phyloP scores from a whole-genome alignment of 306 rosid species.

The Oxytropis ochrocephala region DNA sequence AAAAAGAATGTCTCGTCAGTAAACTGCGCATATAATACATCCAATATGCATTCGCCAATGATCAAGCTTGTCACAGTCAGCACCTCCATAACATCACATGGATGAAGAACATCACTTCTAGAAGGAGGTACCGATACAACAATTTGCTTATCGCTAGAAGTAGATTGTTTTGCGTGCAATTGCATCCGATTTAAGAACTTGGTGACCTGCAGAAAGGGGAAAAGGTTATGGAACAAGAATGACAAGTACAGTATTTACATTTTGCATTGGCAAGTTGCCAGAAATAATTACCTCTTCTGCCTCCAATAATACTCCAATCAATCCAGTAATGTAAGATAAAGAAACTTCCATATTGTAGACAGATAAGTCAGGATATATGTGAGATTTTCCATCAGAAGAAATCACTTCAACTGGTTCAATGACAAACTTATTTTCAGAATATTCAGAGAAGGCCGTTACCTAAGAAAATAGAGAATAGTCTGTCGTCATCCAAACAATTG shows the following conservation, averaged over 20 bases:
- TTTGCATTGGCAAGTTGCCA: background rate
- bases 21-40: background rate
- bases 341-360: slow-evolving; percentile 83
- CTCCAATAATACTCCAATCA: slow-evolving; percentile 71
- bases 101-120: slow-evolving; percentile 93
- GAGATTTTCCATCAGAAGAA: slow-evolving; percentile 64
- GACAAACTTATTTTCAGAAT: slow-evolving; percentile 65
- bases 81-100: slow-evolving; percentile 98
- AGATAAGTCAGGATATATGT: slow-evolving; percentile 75
- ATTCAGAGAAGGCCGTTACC: slow-evolving; percentile 75
- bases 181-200: slow-evolving; percentile 81
- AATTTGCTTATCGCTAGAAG: slow-evolving; percentile 30
- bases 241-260: background rate
- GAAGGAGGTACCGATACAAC: slow-evolving; percentile 75
- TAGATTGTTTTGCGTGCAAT: slow-evolving; percentile 52
- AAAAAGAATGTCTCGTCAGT: slow-evolving; percentile 10
- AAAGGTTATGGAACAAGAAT: background rate
- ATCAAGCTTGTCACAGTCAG: background rate
- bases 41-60: background rate
- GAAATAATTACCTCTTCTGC: slow-evolving; percentile 60
- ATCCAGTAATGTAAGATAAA: slow-evolving; percentile 55
- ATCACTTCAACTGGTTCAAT: slow-evolving; percentile 90
- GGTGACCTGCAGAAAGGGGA: slow-evolving; percentile 49
- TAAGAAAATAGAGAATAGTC: slow-evolving; percentile 28
- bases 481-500: slow-evolving; percentile 11